Percentiles rank a stretch among this genome's conserved stretches.
These are phyloP conservation scores for Sporothrix variecibatus DNA, from an alignment of 2,329 filamentous ascomycete species.

Conservation along the genomic window DNA sequence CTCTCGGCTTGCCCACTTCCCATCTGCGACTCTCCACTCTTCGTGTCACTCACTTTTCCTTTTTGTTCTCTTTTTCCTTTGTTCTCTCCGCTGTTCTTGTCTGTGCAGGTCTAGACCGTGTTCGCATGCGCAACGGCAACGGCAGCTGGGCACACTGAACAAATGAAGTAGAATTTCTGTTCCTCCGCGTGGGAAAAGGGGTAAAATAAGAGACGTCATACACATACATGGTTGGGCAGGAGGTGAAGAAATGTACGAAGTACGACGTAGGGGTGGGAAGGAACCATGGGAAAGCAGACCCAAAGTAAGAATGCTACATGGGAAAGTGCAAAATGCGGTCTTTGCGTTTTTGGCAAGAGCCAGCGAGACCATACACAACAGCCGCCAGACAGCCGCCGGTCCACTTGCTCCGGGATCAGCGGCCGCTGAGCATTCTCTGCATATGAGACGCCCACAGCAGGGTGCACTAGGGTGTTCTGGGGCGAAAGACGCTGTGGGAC, in stretches of 20 bases:
- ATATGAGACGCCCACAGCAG: background rate
- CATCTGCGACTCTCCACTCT: background rate
- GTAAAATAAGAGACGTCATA: background rate
- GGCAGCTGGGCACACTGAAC: background rate
- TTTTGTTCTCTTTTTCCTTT: background rate
- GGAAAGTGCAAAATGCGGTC: background rate
- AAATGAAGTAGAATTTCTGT: background rate
- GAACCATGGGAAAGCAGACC: background rate
- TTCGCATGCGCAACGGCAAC: background rate
- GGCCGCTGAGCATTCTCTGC: background rate
- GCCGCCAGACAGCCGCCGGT: background rate
- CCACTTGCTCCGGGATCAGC: constrained; percentile 7
- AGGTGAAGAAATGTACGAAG: background rate
- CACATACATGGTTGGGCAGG: background rate
- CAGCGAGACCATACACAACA: background rate
- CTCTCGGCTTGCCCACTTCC: background rate
- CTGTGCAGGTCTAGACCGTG: background rate
- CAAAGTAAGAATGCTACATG: background rate
- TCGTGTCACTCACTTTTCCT: background rate
- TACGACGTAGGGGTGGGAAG: too few species aligned
- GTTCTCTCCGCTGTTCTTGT: background rate
- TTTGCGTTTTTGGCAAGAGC: background rate
- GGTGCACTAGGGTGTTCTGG: background rate
- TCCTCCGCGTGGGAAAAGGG: background rate
- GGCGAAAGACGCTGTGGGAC: background rate